These are phyloP conservation scores for Asterophora lycoperdoides DNA, from an alignment of 768 basidiomycete genomes.

Conservation along the genomic window DNA sequence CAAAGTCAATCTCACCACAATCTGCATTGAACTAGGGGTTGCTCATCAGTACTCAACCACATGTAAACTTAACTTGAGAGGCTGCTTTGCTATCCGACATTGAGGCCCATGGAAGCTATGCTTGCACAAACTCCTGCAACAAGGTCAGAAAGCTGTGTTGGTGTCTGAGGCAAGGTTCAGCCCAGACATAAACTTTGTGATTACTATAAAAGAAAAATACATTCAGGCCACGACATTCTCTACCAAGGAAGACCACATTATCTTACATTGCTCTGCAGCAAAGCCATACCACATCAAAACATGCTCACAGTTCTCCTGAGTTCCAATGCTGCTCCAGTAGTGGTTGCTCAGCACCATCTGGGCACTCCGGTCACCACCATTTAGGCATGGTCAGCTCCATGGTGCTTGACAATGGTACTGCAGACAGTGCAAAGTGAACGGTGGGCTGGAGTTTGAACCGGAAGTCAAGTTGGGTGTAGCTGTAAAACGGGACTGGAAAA, in stretches of 20 bases:
- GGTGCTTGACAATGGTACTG: no score
- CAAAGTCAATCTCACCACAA: slow-evolving; percentile 83
- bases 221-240: not conserved
- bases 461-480: no score
- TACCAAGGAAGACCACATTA: not conserved
- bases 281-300: slow-evolving; percentile 88
- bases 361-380: slow-evolving; percentile 80
- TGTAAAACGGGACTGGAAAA: no score
- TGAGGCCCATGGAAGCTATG: slow-evolving; percentile 82
- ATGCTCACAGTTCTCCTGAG: slow-evolving; percentile 77
- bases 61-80: not conserved
- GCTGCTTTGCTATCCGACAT: slow-evolving; percentile 41
- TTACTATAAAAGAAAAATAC: slow-evolving; percentile 46
- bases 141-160: slow-evolving; percentile 83
- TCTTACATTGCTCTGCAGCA: slow-evolving; percentile 77
- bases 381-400: no score
- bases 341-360: slow-evolving; percentile 93
- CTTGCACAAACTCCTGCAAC: slow-evolving; percentile 94
- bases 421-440: no score
- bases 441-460: no score
- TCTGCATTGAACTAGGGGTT: slow-evolving; percentile 86
- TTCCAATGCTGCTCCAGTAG: slow-evolving; percentile 94
- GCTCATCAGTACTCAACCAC: not conserved
- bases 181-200: slow-evolving; percentile 75
- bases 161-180: slow-evolving; percentile 73